phyloP scores from a whole-genome alignment of 2,329 filamentous ascomycete genomes.

The Hysterium pulicare region DNA sequence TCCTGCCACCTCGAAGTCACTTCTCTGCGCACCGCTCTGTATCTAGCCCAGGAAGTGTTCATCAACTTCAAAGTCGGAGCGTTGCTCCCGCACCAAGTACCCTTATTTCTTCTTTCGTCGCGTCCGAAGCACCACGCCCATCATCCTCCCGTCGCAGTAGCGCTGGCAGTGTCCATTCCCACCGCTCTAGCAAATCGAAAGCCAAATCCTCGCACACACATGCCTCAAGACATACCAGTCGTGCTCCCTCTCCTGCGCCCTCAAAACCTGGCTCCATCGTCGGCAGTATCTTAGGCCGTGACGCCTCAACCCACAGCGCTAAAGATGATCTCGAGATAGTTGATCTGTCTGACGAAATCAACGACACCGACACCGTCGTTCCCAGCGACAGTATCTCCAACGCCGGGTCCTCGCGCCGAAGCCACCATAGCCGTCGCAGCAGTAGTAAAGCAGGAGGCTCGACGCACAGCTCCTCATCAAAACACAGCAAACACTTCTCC shows the following conservation, averaged over 20 bases:
- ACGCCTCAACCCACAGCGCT: slow-evolving; percentile 18
- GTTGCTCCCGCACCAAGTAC: slow-evolving; percentile 27
- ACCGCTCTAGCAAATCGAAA: slow-evolving; percentile 32
- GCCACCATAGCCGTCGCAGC: slow-evolving; percentile 29
- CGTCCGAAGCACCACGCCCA: background rate
- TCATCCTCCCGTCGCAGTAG: slow-evolving; percentile 16
- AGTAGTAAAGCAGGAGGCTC: slow-evolving; percentile 19
- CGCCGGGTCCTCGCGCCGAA: slow-evolving; percentile 21
- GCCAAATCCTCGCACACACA: slow-evolving; percentile 28
- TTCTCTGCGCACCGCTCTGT: slow-evolving; percentile 25
- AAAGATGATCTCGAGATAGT: slow-evolving; percentile 35
- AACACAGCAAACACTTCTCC: slow-evolving; percentile 6
- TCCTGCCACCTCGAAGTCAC: slow-evolving; percentile 12
- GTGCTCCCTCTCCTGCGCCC: slow-evolving; percentile 9
- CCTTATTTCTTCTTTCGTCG: slow-evolving; percentile 36
- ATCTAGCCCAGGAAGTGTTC: slow-evolving; percentile 29
- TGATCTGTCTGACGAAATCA: slow-evolving; percentile 19
- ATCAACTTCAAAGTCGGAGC: slow-evolving; percentile 19
- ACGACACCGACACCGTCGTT: slow-evolving; percentile 44
- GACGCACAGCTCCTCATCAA: slow-evolving; percentile 19
- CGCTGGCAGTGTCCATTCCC: slow-evolving; percentile 31
- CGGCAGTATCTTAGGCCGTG: slow-evolving; percentile 36
- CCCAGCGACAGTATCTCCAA: slow-evolving; percentile 50
- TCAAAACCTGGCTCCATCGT: slow-evolving; percentile 25
- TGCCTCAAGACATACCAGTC: slow-evolving; percentile 20